Evolutionary conservation across 2,329 filamentous ascomycete species (phyloP).

Genomic region (Xylaria sp.): DNA sequence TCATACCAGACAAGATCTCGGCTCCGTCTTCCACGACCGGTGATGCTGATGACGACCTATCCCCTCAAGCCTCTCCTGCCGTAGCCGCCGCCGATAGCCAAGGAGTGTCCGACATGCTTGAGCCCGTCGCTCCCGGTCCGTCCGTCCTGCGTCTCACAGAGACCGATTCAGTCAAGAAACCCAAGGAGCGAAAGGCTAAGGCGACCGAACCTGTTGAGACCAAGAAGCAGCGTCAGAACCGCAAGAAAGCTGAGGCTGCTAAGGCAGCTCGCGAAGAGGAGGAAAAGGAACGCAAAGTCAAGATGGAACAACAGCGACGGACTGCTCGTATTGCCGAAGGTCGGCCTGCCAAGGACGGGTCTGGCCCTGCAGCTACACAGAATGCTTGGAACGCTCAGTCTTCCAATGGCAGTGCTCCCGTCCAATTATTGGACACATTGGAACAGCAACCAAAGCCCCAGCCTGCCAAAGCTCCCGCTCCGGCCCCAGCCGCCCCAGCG

Average conservation of each 20-base stretch:
- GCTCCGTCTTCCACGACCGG: constrained; percentile 76
- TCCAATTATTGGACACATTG: constrained; percentile 68
- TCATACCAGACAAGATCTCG: constrained; percentile 61
- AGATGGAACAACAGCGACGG: constrained; percentile 85
- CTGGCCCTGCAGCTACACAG: constrained; percentile 61
- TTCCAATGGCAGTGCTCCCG: constrained; percentile 51
- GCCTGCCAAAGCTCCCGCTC: constrained; percentile 44
- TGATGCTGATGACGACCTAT: constrained; percentile 84
- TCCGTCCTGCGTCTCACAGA: constrained; percentile 82
- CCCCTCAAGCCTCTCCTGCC: constrained; percentile 73
- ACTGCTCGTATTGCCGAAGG: constrained; percentile 84
- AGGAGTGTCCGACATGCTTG: constrained; percentile 92
- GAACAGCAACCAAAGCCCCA: constrained; percentile 56
- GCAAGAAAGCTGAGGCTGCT: constrained; percentile 84
- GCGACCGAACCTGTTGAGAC: constrained; percentile 76
- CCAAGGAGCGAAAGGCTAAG: constrained; percentile 71
- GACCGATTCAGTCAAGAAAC: constrained; percentile 69
- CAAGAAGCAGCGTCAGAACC: constrained; percentile 96
- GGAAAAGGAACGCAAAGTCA: constrained; percentile 79
- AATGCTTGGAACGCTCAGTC: constrained; percentile 56
- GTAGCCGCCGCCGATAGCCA: constrained; percentile 66
- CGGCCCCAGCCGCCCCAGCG: constrained; percentile 47
- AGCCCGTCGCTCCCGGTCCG: constrained; percentile 73
- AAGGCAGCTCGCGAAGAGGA: constrained; percentile 79
- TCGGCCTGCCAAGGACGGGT: constrained; percentile 83